Evolutionary conservation across 2,329 filamentous ascomycete species (phyloP), one percentile per base, ranked within the genome.

Genomic region (Macroventuria anomochaeta): DNA sequence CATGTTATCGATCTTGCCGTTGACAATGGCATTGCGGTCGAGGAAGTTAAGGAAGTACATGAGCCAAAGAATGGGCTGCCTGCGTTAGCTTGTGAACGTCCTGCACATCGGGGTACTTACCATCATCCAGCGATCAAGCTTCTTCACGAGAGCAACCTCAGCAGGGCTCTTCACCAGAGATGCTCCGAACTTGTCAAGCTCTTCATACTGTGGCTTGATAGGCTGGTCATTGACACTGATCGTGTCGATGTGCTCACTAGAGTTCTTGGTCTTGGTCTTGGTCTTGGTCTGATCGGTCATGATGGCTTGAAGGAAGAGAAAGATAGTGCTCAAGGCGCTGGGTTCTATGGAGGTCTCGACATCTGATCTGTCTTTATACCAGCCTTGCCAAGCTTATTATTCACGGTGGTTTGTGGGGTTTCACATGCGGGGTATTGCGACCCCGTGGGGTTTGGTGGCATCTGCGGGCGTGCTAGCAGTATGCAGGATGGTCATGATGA

Each of bases 1-100:
- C 18, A 89, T 76, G 7, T 84, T 84, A 66, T 84, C 82, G 41
- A 88, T 76, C n/a, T 82, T 80, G 0, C 86, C 86, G 2, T 85
- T 80, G 1, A 85, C 84, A 51, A 88, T 86, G 68, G 87, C 86
- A 69, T 86, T 86, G 12, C 84, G 78, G 61, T 87, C 85, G 25
- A 86, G 78, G 34, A 72, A 73, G 36, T 73, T 74, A 36, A 74
- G 59, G 17, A 66, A 62, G 38, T 63, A 66, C 60, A 65, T 63
- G 1, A 57, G 36, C 54, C 54, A 57, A 7, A 57, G 40, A 10
- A 53, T 57, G 3, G 54, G 54, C 48, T 53, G 26, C 2, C 15
- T 1, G 3, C 1, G 38, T 53, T 29, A 48, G 43, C 10, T 33
- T 25, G 7, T 15, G 7, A 21, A 17, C 6, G n/a, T 7, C 3